Base-by-base conservation (phyloP, 2,329 filamentous ascomycete genomes). In the Aureobasidium lini region DNA sequence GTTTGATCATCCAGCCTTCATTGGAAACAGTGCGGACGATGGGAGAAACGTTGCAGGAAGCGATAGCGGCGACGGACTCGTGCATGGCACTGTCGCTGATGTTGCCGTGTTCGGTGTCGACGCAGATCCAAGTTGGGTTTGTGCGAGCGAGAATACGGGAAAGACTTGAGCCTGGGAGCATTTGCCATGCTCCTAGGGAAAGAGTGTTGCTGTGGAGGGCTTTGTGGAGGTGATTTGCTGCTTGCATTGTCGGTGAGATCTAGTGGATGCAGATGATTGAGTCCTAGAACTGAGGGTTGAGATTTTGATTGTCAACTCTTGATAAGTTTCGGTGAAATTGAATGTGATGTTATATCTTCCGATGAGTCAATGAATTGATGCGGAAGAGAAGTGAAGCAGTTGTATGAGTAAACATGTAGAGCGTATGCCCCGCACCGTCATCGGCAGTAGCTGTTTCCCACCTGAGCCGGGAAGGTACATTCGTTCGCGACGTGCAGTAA, bases 1-100 rank as follows among this genome's bases (percentile, higher is more conserved):
- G 73, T 67, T 85, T 84, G 60, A 84, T 80, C 81, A 84, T 83
- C 81, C 81, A 84, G 49, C 78, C 75, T 70, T 84, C 80, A 59
- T 82, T 82, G 29, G 79, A 80, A 13, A 80, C 75, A 43, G 84
- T 78, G 54, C 74, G 70, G 18, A 79, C 75, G 11, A 78, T 63
- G 5, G 76, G 76, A 39, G 71, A 74, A 28, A 77, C 72, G 11
- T 74, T 74, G 56, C 73, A 74, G 28, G 72, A 70, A 37, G 74
- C 74, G 44, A 77, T 75, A n/a, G 76, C 75, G 11, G 76, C 78
- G 10, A 83, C 78, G 50, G 78, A 76, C 67, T 82, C 79, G 64
- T 82, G 80, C 81, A 83, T 83, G 62, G 76, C 72, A 49, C 71
- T 72, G 63, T 80, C 77, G 73, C 59, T 78, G 63, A 83, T 81